A percentile compares a stretch with the other conserved stretches of the same genome.
These are phyloP conservation scores for Aquilaria sinensis DNA, from an alignment of 345 rosid species.

Conservation along the genomic window DNA sequence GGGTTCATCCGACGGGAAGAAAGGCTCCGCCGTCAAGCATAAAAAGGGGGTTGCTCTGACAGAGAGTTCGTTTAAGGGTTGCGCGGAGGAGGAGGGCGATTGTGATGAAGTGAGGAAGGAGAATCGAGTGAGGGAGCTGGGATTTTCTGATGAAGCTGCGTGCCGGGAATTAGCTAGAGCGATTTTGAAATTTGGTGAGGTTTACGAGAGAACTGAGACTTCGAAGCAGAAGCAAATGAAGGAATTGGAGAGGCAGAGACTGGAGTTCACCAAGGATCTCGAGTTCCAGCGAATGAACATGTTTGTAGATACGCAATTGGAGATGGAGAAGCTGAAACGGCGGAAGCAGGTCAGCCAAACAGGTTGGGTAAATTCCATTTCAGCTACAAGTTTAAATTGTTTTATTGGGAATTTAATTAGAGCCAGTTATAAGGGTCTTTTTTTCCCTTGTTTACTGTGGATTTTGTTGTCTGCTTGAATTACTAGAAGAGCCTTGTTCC, in stretches of 20 bases:
- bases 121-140: constrained; percentile 31
- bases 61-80: constrained; percentile 41
- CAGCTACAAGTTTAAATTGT: too few relatives aligned
- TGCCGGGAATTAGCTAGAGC: constrained; percentile 57
- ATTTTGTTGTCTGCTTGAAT: too few relatives aligned
- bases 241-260: constrained; percentile 74
- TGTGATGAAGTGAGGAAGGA: constrained; percentile 46
- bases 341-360: constrained; percentile 23
- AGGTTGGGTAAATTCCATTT: constrained; percentile 11
- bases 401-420: too few relatives aligned
- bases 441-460: too few relatives aligned
- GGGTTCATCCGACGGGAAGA: constrained; percentile 25
- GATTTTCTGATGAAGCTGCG: constrained; percentile 34
- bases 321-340: constrained; percentile 50
- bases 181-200: constrained; percentile 60
- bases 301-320: constrained; percentile 61
- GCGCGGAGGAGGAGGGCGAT: constrained; percentile 25
- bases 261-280: constrained; percentile 61
- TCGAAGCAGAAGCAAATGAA: constrained; percentile 61
- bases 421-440: too few relatives aligned
- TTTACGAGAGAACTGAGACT: constrained; percentile 59
- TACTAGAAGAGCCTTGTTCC: too few relatives aligned
- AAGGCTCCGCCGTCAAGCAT: constrained; percentile 19
- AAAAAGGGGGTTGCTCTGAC: constrained; percentile 19
- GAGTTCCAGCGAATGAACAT: constrained; percentile 71